These are phyloP conservation scores for Tolypocladium cylindrosporum DNA, from an alignment of 2,329 filamentous ascomycete genomes.

Conservation along the genomic window DNA sequence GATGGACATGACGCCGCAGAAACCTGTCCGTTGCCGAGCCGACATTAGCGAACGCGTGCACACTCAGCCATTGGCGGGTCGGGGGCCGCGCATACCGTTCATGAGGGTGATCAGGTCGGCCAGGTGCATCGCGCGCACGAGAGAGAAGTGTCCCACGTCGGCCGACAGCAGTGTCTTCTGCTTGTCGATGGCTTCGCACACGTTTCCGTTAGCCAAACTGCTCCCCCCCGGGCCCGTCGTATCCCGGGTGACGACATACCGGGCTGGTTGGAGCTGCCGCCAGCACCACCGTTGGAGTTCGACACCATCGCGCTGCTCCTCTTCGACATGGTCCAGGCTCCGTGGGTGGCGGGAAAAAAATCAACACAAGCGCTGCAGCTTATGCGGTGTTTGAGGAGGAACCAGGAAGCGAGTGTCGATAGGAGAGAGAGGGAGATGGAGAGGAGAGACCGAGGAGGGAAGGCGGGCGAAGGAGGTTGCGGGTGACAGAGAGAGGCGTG, in stretches of 20 bases:
- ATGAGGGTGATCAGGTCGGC: conserved; percentile 77
- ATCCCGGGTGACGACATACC: conserved; percentile 15
- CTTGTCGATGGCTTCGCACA: conserved; percentile 53
- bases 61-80: not conserved
- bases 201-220: not conserved
- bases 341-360: conserved; percentile 17
- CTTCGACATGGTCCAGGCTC: conserved; percentile 48
- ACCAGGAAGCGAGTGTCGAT: not conserved
- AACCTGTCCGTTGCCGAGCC: conserved; percentile 32
- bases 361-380: not conserved
- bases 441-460: not conserved
- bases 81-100: conserved; percentile 43
- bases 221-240: too few relatives aligned
- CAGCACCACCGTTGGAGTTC: conserved; percentile 12
- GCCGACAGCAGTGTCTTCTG: conserved; percentile 63
- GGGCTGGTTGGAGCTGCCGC: conserved; percentile 16
- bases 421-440: not conserved
- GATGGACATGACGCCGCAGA: conserved; percentile 89
- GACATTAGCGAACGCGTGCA: not conserved
- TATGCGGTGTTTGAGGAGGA: not conserved
- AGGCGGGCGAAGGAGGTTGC: not conserved
- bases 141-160: conserved; percentile 64
- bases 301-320: conserved; percentile 35
- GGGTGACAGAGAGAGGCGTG: not conserved
- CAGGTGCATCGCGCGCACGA: conserved; percentile 62